These are phyloP conservation scores for Chytriomyces confervae DNA, from an alignment of 192 early-diverging fungal genomes.

Conservation along the genomic window DNA sequence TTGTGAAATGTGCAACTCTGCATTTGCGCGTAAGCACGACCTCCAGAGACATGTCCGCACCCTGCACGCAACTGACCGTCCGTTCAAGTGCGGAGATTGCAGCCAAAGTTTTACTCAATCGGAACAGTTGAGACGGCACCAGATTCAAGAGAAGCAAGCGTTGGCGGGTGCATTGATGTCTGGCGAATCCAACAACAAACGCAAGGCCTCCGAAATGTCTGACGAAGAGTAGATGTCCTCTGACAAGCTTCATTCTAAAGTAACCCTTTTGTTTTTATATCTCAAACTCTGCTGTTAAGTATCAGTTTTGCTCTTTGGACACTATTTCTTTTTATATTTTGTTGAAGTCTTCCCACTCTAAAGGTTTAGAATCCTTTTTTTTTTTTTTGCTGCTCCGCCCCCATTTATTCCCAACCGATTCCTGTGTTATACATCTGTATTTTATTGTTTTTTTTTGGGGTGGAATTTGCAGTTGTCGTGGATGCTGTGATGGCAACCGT, in stretches of 20 bases:
- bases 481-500: too few species aligned
- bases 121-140: constrained; percentile 28
- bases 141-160: constrained; percentile 24
- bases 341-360: neutral
- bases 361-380: too few species aligned
- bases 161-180: neutral
- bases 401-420: neutral
- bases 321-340: neutral
- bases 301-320: neutral
- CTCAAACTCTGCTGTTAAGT: neutral
- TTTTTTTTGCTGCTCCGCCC: neutral
- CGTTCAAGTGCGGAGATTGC: constrained; percentile 30
- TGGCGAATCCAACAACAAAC: neutral
- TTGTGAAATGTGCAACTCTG: constrained; percentile 65
- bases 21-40: constrained; percentile 83
- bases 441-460: too few species aligned
- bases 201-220: too few species aligned
- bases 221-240: too few species aligned
- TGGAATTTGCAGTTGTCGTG: too few species aligned
- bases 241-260: too few species aligned
- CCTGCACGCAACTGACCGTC: constrained; percentile 23
- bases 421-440: neutral
- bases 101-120: constrained; percentile 13
- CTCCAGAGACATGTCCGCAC: constrained; percentile 59
- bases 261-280: neutral